Percentiles rank a stretch among this genome's conserved stretches.
These are phyloP conservation scores for Macrocybe gigantea DNA, from an alignment of 768 basidiomycete genomes.

Conservation along the genomic window DNA sequence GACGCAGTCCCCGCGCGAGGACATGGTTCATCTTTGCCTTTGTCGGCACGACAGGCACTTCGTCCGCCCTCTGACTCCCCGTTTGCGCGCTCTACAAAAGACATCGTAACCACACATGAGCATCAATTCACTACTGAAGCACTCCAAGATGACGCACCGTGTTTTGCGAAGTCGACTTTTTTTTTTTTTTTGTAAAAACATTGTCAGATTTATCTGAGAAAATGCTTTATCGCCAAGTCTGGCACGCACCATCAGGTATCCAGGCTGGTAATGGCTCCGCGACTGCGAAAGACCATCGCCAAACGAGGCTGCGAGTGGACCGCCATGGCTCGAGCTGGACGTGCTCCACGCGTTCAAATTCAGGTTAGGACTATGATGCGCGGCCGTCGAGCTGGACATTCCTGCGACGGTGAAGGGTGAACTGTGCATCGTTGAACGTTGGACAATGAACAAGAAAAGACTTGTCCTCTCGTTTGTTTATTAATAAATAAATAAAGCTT, in stretches of 20 bases:
- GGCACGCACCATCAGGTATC: slow-evolving; percentile 67
- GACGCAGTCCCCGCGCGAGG: slow-evolving; percentile 57
- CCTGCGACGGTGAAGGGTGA: slow-evolving; percentile 54
- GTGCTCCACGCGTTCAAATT: slow-evolving; percentile 44
- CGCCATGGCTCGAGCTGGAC: slow-evolving; percentile 27
- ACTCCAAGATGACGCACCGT: slow-evolving; percentile 32
- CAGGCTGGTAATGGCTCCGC: slow-evolving; percentile 73
- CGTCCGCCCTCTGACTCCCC: slow-evolving; percentile 60
- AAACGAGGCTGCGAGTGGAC: slow-evolving; percentile 44
- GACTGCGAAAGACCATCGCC: slow-evolving; percentile 68
- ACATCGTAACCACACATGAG: background rate
- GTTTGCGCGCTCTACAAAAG: slow-evolving; percentile 37
- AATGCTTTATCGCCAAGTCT: background rate
- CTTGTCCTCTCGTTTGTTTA: no score
- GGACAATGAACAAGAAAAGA: no score
- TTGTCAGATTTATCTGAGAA: background rate
- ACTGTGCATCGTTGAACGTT: background rate
- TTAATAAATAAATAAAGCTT: no score
- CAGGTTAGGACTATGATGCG: slow-evolving; percentile 39
- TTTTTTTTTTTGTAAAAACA: slow-evolving; percentile 31
- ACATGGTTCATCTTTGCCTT: slow-evolving; percentile 78
- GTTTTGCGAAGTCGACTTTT: slow-evolving; percentile 40
- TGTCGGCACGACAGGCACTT: slow-evolving; percentile 69
- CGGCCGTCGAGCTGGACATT: slow-evolving; percentile 46
- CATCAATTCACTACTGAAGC: background rate